Evolutionary conservation across 2,329 filamentous ascomycete species (phyloP).

Genomic region (Trichoderma sp.): DNA sequence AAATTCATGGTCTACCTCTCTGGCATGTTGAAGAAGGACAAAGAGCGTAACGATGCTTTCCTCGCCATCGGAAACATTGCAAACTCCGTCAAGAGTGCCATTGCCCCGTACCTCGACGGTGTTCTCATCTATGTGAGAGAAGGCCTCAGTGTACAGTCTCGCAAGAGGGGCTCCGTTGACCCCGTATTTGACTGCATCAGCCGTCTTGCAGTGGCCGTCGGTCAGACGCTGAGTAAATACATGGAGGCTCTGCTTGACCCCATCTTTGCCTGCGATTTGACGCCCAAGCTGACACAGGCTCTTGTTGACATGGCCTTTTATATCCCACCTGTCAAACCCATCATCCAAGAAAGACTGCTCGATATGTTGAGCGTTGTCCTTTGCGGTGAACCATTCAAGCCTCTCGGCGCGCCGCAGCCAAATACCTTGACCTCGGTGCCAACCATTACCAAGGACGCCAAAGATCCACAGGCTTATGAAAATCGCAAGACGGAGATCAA

Average conservation of each 20-base stretch:
- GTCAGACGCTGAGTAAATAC: slow-evolving; percentile 96
- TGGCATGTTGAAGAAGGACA: slow-evolving; percentile 89
- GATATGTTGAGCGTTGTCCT: slow-evolving; percentile 95
- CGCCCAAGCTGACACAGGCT: slow-evolving; percentile 89
- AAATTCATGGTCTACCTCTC: slow-evolving; percentile 97
- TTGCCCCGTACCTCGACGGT: slow-evolving; percentile 91
- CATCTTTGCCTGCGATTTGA: slow-evolving; percentile 95
- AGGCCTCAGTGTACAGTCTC: slow-evolving; percentile 78
- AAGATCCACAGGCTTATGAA: slow-evolving; percentile 80
- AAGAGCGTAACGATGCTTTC: slow-evolving; percentile 91
- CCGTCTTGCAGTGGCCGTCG: slow-evolving; percentile 90
- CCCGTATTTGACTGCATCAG: slow-evolving; percentile 98
- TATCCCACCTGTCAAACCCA: slow-evolving; percentile 89
- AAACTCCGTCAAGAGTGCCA: slow-evolving; percentile 92
- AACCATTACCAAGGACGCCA: slow-evolving; percentile 82
- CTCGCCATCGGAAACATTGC: slow-evolving; percentile 95
- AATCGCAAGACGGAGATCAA: slow-evolving; percentile 84
- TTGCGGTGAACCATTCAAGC: slow-evolving; percentile 88
- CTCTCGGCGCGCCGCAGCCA: slow-evolving; percentile 81
- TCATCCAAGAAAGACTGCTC: slow-evolving; percentile 88
- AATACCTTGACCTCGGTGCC: slow-evolving; percentile 81
- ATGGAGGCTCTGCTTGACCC: slow-evolving; percentile 95
- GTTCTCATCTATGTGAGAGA: slow-evolving; percentile 93
- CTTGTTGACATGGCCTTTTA: slow-evolving; percentile 99
- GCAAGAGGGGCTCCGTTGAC: slow-evolving; percentile 63